Base-by-base conservation (phyloP, 495 filamentous ascomycete genomes). In the Penicillium steckii region DNA sequence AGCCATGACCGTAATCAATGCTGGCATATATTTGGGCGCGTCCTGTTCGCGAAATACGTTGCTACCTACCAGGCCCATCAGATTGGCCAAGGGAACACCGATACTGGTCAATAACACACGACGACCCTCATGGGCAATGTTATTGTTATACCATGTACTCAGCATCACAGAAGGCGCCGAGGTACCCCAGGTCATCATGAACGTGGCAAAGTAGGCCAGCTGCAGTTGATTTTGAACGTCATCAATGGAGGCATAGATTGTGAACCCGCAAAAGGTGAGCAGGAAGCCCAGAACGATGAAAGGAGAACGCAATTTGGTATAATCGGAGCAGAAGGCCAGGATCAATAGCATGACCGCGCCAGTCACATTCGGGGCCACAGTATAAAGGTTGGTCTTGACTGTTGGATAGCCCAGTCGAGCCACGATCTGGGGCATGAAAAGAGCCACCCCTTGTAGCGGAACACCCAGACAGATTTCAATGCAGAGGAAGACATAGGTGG, bases 131-230 rank as follows among this genome's bases (percentile, higher is more conserved):
- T 89, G 78, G 0, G 86, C 84, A 23, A 85, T 79, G 50, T 91
- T 91, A 69, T 91, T 91, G 57, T 87, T 89, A 64, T 87, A 87
- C 86, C 83, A 85, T 19, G 64, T 66, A 40, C 72, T 71, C 18
- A 79, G 57, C n/a, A 79, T 56, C 3, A 79, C 75, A 1, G 72
- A 76, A 1, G 75, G 77, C 1, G 75, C 76, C 5, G 68, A 76
- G 1, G 77, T 78, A 8, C 76, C 76, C 62, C 86, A 89, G n/a
- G 83, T 85, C 85, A 91, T 89, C 85, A 90, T 87, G 60, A 90
- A 91, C 12, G 76, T 81, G 12, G 86, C 85, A 45, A 86, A 90
- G 49, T 91, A 91, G 3, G 85, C 86, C 3, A 89, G 73, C 35
- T 80, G 71, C 7, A 81, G 63, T 25, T 84, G 64, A 0, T 65